These are phyloP conservation scores for Boletus fagicola DNA, from an alignment of 768 basidiomycete species.

Conservation along the genomic window DNA sequence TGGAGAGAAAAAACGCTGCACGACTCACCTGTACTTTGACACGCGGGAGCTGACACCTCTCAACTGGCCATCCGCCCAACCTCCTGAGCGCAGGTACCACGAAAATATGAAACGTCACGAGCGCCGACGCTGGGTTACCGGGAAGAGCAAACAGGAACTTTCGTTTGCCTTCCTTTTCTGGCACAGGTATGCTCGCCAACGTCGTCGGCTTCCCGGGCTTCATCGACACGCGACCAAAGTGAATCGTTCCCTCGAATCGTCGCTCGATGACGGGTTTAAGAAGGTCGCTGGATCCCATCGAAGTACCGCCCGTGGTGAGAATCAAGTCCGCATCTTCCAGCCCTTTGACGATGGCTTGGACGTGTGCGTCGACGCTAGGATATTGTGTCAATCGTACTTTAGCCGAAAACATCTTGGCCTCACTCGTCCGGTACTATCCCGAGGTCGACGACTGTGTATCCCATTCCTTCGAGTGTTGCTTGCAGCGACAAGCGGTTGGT, in stretches of 20 bases:
- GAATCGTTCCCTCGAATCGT: slow-evolving; percentile 68
- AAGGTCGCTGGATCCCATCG: slow-evolving; percentile 86
- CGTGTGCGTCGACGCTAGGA: slow-evolving; percentile 55
- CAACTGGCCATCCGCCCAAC: slow-evolving; percentile 64
- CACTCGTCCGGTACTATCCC: slow-evolving; percentile 79
- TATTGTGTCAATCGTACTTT: neutral
- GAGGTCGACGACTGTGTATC: slow-evolving; percentile 75
- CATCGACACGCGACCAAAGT: slow-evolving; percentile 83
- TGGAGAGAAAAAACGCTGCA: neutral
- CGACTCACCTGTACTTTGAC: slow-evolving; percentile 60
- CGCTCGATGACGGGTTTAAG: slow-evolving; percentile 87
- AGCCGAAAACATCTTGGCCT: slow-evolving; percentile 18
- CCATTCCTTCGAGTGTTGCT: slow-evolving; percentile 66
- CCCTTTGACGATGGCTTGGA: slow-evolving; percentile 54
- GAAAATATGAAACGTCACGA: slow-evolving; percentile 84
- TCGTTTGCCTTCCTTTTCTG: slow-evolving; percentile 27
- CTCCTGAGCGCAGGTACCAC: slow-evolving; percentile 76
- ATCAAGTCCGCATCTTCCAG: slow-evolving; percentile 68
- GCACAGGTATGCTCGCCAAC: slow-evolving; percentile 70
- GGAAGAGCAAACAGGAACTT: slow-evolving; percentile 84
- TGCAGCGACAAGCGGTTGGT: slow-evolving; percentile 82
- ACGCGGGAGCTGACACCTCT: slow-evolving; percentile 55
- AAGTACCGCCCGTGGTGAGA: slow-evolving; percentile 86
- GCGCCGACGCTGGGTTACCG: slow-evolving; percentile 84
- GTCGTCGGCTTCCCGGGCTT: slow-evolving; percentile 90